Evolutionary conservation across 352 stramenopile species (phyloP).

Genomic region (Phytophthora cactorum): DNA sequence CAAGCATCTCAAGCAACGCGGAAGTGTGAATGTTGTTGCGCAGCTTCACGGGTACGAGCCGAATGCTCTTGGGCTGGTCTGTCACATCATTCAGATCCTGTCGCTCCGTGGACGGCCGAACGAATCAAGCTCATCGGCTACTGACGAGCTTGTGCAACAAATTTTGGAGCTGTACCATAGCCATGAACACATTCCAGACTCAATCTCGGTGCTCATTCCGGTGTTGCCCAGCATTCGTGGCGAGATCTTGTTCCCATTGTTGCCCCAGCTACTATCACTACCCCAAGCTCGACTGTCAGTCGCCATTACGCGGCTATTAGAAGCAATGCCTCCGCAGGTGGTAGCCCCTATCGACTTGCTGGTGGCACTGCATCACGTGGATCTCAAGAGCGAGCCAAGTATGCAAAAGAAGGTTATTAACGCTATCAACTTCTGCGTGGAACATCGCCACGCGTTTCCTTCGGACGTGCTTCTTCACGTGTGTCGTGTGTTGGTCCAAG

Average conservation of each 20-base stretch:
- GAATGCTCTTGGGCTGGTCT: slow-evolving; percentile 68
- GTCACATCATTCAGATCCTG: slow-evolving; percentile 81
- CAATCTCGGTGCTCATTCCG: slow-evolving; percentile 75
- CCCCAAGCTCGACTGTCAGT: slow-evolving; percentile 62
- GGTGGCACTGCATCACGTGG: slow-evolving; percentile 78
- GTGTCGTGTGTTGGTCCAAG: slow-evolving; percentile 63
- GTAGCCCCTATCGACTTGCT: slow-evolving; percentile 74
- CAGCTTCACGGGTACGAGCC: slow-evolving; percentile 73
- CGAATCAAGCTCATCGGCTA: slow-evolving; percentile 39
- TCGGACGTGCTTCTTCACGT: slow-evolving; percentile 77
- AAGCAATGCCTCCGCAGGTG: slow-evolving; percentile 73
- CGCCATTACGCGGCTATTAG: slow-evolving; percentile 73
- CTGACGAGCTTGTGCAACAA: slow-evolving; percentile 62
- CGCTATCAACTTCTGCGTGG: slow-evolving; percentile 82
- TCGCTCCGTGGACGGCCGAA: slow-evolving; percentile 46
- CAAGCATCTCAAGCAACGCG: slow-evolving; percentile 80
- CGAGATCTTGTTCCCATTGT: slow-evolving; percentile 63
- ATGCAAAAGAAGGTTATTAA: slow-evolving; percentile 84
- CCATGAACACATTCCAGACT: slow-evolving; percentile 63
- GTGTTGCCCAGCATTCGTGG: slow-evolving; percentile 61
- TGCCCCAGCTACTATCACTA: slow-evolving; percentile 64
- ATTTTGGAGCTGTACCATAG: slow-evolving; percentile 68
- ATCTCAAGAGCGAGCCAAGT: slow-evolving; percentile 64
- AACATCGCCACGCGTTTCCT: slow-evolving; percentile 81
- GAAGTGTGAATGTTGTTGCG: slow-evolving; percentile 61